Conservation (phyloP, 352 stramenopile genomes). For the Elongisporangium anandrum region DNA sequence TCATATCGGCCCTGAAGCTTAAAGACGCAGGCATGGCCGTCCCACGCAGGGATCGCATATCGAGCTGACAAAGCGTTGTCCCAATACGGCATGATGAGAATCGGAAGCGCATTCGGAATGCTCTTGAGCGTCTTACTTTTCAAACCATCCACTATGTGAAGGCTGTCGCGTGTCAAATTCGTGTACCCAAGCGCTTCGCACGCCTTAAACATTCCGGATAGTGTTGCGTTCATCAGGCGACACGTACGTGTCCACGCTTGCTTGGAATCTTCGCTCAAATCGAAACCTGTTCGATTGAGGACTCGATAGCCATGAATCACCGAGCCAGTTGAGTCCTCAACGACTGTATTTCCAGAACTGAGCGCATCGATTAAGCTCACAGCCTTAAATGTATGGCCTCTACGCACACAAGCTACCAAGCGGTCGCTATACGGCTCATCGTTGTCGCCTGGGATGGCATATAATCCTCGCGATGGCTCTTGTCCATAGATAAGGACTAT, state of each 20-base stretch:
- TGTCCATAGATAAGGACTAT: conserved; percentile 10
- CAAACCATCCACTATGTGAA: conserved; percentile 2
- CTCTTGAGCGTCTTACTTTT: not conserved
- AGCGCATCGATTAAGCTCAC: conserved; percentile 21
- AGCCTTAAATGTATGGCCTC: conserved; percentile 34
- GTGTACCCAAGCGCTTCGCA: conserved; percentile 5
- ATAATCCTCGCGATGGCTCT: conserved; percentile 6
- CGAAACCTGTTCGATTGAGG: conserved; percentile 4
- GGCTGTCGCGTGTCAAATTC: not conserved
- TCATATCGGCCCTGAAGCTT: not conserved
- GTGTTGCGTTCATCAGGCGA: not conserved
- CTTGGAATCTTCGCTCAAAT: not conserved
- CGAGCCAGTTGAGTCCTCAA: conserved; percentile 6
- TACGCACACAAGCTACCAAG: conserved; percentile 30
- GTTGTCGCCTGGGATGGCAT: conserved; percentile 26
- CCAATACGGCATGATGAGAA: conserved; percentile 3
- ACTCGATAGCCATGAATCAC: conserved; percentile 24
- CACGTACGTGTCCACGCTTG: conserved; percentile 1
- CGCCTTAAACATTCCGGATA: not conserved
- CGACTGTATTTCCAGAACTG: not conserved
- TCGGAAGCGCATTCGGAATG: conserved; percentile 1
- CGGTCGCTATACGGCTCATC: conserved; percentile 49
- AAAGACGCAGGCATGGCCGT: conserved; percentile 8
- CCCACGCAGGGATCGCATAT: not conserved
- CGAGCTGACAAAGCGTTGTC: not conserved